A percentile compares a stretch with the other conserved stretches of the same genome.
These are phyloP conservation scores for Cladosporium sp. DNA, from an alignment of 2,329 filamentous ascomycete species.

Conservation along the genomic window DNA sequence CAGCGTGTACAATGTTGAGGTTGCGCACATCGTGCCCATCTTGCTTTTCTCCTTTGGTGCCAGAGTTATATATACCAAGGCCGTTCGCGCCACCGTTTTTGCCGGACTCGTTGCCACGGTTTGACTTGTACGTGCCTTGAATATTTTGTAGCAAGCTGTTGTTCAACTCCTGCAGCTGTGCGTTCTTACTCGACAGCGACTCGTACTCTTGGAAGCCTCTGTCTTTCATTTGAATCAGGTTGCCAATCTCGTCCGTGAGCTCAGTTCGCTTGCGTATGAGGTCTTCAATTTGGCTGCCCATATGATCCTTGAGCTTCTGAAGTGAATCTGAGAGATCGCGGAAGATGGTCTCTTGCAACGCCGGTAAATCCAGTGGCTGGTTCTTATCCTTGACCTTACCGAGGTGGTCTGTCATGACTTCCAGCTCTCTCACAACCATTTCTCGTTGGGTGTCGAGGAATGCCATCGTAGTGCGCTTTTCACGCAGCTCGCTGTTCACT, in stretches of 20 bases:
- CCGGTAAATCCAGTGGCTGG: slow-evolving; percentile 74
- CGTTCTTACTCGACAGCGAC: slow-evolving; percentile 89
- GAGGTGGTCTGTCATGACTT: slow-evolving; percentile 84
- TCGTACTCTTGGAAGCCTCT: slow-evolving; percentile 95
- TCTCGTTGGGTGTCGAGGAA: slow-evolving; percentile 92
- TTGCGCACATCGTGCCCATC: slow-evolving; percentile 49
- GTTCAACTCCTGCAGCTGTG: slow-evolving; percentile 90
- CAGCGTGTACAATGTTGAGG: slow-evolving; percentile 33
- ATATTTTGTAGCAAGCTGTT: slow-evolving; percentile 94
- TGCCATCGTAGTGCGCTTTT: slow-evolving; percentile 94
- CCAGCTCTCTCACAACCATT: slow-evolving; percentile 89
- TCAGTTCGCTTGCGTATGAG: slow-evolving; percentile 85
- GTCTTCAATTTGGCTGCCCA: slow-evolving; percentile 74
- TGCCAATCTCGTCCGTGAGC: slow-evolving; percentile 79
- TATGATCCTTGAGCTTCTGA: slow-evolving; percentile 76
- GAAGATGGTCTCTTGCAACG: slow-evolving; percentile 63
- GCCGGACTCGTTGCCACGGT: slow-evolving; percentile 52
- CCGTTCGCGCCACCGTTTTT: slow-evolving; percentile 53
- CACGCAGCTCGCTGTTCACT: slow-evolving; percentile 81
- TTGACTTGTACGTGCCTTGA: slow-evolving; percentile 86
- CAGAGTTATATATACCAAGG: slow-evolving; percentile 59
- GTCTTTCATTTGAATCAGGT: slow-evolving; percentile 81
- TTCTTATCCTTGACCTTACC: slow-evolving; percentile 82
- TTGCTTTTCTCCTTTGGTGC: slow-evolving; percentile 25
- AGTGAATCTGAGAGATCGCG: slow-evolving; percentile 63